phyloP scores from a whole-genome alignment of 805 yeast species.

The Kodamaea neixiangensis region DNA sequence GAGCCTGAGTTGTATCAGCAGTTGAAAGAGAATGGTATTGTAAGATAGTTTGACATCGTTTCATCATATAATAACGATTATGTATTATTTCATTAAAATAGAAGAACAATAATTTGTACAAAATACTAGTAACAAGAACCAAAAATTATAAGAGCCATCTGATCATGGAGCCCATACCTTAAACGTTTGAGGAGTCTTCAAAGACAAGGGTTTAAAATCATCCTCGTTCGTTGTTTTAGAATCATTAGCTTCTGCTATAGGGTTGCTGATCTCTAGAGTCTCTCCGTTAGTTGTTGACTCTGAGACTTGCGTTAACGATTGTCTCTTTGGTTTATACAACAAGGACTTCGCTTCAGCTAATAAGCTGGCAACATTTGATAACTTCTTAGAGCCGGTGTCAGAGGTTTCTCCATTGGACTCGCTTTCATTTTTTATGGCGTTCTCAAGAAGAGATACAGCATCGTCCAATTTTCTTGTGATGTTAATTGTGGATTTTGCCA shows the following conservation, averaged over 20 bases:
- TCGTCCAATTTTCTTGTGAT: conserved; percentile 50
- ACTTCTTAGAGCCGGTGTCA: not conserved
- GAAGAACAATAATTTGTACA: conserved; percentile 4
- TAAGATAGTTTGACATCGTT: conserved; percentile 11
- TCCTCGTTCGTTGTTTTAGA: conserved; percentile 14
- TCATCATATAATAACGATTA: not conserved
- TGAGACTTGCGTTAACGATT: conserved; percentile 22
- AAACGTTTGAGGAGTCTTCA: conserved; percentile 43
- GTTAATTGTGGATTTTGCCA: conserved; percentile 57
- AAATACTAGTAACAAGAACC: conserved; percentile 1
- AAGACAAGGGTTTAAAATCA: conserved; percentile 36
- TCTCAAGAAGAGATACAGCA: conserved; percentile 23
- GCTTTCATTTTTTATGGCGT: conserved; percentile 3
- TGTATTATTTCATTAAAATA: conserved; percentile 2
- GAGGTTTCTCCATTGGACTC: conserved; percentile 7
- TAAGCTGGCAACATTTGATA: conserved; percentile 17
- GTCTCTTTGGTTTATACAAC: conserved; percentile 35
- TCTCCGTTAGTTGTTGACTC: conserved; percentile 11
- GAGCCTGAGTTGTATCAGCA: conserved; percentile 59
- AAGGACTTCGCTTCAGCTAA: conserved; percentile 35
- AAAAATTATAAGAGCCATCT: not conserved
- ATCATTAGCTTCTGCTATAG: conserved; percentile 13
- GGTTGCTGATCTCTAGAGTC: conserved; percentile 7
- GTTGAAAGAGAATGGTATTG: conserved; percentile 50
- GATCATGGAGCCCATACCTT: conserved; percentile 47